Base-by-base conservation (phyloP, 2,329 filamentous ascomycete species). In the Fusarium citri region DNA sequence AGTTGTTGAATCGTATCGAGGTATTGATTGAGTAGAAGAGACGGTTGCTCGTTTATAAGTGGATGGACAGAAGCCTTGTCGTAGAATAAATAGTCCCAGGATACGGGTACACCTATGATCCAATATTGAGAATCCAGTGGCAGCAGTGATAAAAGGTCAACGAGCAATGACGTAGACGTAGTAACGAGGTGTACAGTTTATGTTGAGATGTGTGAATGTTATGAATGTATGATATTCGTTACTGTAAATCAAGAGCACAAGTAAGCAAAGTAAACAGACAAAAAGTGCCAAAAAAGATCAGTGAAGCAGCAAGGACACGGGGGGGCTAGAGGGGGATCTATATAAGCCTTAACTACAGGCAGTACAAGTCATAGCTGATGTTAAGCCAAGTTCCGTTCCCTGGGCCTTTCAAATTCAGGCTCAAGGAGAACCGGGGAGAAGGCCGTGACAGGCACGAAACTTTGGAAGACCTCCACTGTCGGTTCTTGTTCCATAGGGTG, bases 361-460 rank as follows among this genome's bases (percentile, higher is more conserved):
- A 68, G 64, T 66, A 61, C 62, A 75, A 71, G 66, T 67, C 68
- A 71, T 64, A 58, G 63, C 49, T 66, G 55, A 54, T 50, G 54
- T 31, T 34, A 37, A 31, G 34, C 34, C 34, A 37, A 37, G 34
- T 37, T 37, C 34, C 34, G 18, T 37, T 37, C 34, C 34, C 34
- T 37, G 34, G 18, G 34, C 10, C 6, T 37, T 34, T 55, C 62
- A 41, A 66, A 64, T 75, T 69, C 73, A 74, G 73, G 66, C 72
- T 66, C 61, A 57, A 61, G 56, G 46, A 59, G 49, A 72, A 48
- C 41, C 74, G 74, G 74, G 71, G 69, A 76, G 74, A 76, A 76
- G 53, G 67, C 74, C 74, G 74, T 68, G 60, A 49, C 51, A 67
- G 59, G 58, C 53, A 63, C 55, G 31, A 62, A 65, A 41, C 54